Evolutionary conservation across 148 eudicot species (phyloP).

Genomic region (Rhododendron kiyosumense): DNA sequence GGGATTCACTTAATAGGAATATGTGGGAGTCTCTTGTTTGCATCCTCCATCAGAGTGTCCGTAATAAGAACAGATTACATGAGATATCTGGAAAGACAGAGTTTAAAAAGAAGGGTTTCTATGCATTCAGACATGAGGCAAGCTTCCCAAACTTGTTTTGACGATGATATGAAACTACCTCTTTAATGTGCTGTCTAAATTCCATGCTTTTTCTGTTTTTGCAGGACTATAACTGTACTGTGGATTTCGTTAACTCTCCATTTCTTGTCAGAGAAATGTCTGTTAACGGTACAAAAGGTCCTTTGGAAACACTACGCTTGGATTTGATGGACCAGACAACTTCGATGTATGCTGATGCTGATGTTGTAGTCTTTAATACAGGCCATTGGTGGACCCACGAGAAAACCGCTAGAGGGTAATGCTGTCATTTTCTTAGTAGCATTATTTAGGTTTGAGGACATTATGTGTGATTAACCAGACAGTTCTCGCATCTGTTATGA

Average conservation of each 20-base stretch:
- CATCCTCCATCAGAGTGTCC: conserved; percentile 47
- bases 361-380: conserved; percentile 78
- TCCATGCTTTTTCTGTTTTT: conserved; percentile 19
- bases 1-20: conserved; percentile 87
- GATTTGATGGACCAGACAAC: conserved; percentile 76
- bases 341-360: conserved; percentile 76
- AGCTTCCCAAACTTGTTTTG: conserved; percentile 16
- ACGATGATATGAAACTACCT: background rate
- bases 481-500: background rate
- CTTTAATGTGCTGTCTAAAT: background rate
- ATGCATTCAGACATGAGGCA: conserved; percentile 85
- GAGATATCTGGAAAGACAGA: conserved; percentile 72
- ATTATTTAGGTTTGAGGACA: background rate
- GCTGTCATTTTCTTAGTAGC: background rate
- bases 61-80: conserved; percentile 53
- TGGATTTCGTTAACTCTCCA: conserved; percentile 77
- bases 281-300: conserved; percentile 36
- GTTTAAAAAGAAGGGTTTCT: conserved; percentile 72
- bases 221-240: conserved; percentile 75
- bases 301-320: conserved; percentile 64
- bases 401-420: conserved; percentile 82
- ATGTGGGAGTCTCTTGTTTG: conserved; percentile 99
- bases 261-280: conserved; percentile 71
- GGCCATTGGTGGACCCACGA: conserved; percentile 99
- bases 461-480: no score